Percentiles rank a stretch among this genome's conserved stretches.
phyloP scores from a whole-genome alignment of 306 rosid species.

The Trichosanthes cucumerina region DNA sequence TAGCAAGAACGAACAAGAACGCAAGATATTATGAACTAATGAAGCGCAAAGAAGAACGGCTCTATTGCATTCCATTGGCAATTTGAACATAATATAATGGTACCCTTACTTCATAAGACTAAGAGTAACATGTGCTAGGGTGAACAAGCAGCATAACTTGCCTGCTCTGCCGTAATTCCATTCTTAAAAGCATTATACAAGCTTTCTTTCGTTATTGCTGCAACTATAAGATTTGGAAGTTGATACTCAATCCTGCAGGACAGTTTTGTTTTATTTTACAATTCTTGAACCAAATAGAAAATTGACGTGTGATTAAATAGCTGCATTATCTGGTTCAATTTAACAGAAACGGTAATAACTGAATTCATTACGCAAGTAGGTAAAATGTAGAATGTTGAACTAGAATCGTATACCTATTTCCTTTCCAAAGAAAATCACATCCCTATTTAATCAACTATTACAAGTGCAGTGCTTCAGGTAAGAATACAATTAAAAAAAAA shows the following conservation, averaged over 20 bases:
- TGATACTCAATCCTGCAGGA: constrained; percentile 79
- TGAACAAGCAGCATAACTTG: constrained; percentile 15
- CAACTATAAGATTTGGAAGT: constrained; percentile 96
- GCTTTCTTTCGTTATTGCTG: constrained; percentile 94
- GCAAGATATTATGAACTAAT: neutral
- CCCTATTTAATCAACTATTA: neutral
- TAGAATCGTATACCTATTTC: neutral
- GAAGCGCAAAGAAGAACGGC: neutral
- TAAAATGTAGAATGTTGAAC: neutral
- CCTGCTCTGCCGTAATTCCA: constrained; percentile 83
- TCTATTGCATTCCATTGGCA: neutral
- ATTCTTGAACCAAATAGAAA: neutral
- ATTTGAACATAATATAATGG: neutral
- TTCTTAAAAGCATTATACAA: constrained; percentile 84
- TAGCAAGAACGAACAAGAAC: neutral
- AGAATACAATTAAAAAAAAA: neutral
- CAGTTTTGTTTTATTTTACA: neutral
- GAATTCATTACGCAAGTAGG: neutral
- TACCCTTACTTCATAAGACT: neutral
- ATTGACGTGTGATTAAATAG: neutral
- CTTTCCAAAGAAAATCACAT: too few relatives aligned
- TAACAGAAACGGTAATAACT: neutral
- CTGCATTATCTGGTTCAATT: neutral
- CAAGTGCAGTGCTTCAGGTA: neutral
- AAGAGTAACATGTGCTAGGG: neutral